Conservation (phyloP, 2,329 filamentous ascomycete genomes). For the Clarireedia monteithiana region DNA sequence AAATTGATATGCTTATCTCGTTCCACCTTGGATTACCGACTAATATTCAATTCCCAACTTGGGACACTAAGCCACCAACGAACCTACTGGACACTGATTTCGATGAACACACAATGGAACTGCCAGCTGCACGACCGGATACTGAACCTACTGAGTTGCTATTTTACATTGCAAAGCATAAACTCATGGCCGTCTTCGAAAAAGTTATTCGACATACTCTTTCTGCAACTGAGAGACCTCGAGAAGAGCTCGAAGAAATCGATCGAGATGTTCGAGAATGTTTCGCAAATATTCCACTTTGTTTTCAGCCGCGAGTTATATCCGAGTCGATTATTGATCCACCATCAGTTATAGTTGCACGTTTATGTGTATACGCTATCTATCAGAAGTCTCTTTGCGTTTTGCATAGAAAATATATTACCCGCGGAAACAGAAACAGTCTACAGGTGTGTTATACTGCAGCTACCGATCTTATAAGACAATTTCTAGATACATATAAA, state of each 20-base stretch:
- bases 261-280: constrained; percentile 21
- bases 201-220: constrained; percentile 27
- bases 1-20: constrained; percentile 55
- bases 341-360: constrained; percentile 21
- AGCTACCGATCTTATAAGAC: constrained; percentile 15
- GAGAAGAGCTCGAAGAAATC: not conserved
- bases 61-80: constrained; percentile 32
- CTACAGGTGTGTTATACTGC: constrained; percentile 18
- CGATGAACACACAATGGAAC: constrained; percentile 27
- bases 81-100: constrained; percentile 36
- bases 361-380: constrained; percentile 19
- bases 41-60: constrained; percentile 34
- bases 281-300: constrained; percentile 15
- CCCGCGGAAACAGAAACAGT: constrained; percentile 16
- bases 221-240: constrained; percentile 8
- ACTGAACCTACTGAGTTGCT: constrained; percentile 22
- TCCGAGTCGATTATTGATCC: constrained; percentile 19
- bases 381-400: constrained; percentile 24
- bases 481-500: constrained; percentile 23
- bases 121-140: constrained; percentile 26
- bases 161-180: constrained; percentile 17
- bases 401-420: constrained; percentile 25
- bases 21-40: constrained; percentile 60
- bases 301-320: constrained; percentile 17
- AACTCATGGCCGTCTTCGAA: constrained; percentile 22